phyloP scores from a whole-genome alignment of 202 grass and related monocot genomes.

The Elaeis oleifera region DNA sequence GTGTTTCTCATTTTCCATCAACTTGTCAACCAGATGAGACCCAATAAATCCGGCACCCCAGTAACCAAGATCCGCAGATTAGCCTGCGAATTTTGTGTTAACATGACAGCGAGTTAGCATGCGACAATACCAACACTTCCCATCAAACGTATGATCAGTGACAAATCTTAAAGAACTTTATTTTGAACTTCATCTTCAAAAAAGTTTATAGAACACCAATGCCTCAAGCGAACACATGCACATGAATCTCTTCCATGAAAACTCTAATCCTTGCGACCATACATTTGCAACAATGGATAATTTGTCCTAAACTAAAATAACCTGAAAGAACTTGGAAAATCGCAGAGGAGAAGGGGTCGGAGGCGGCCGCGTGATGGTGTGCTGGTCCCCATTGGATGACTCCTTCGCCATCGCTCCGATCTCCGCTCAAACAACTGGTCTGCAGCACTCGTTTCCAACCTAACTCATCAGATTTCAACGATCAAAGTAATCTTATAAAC shows the following conservation, averaged over 20 bases:
- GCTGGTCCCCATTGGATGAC: constrained; percentile 54
- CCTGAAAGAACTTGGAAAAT: constrained; percentile 99
- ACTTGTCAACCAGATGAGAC: constrained; percentile 93
- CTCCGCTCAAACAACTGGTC: constrained; percentile 30
- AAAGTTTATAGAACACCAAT: no score
- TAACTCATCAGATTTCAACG: neutral
- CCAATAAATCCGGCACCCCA: constrained; percentile 99
- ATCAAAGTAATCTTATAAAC: neutral
- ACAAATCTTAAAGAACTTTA: no score
- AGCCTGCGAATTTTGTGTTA: constrained; percentile 34
- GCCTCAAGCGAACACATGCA: no score
- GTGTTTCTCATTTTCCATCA: constrained; percentile 99
- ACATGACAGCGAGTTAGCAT: no score
- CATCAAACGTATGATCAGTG: no score
- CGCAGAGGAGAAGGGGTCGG: constrained; percentile 86
- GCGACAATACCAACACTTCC: no score
- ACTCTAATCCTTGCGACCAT: no score
- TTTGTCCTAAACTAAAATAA: constrained; percentile 9
- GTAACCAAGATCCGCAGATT: constrained; percentile 95
- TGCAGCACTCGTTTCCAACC: neutral
- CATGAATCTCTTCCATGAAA: no score
- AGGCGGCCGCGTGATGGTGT: constrained; percentile 64
- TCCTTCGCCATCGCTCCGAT: constrained; percentile 61
- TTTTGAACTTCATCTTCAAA: no score
- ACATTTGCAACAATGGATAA: constrained; percentile 22